Conservation (phyloP, 345 rosid species). For the Hypericum androsaemum region DNA sequence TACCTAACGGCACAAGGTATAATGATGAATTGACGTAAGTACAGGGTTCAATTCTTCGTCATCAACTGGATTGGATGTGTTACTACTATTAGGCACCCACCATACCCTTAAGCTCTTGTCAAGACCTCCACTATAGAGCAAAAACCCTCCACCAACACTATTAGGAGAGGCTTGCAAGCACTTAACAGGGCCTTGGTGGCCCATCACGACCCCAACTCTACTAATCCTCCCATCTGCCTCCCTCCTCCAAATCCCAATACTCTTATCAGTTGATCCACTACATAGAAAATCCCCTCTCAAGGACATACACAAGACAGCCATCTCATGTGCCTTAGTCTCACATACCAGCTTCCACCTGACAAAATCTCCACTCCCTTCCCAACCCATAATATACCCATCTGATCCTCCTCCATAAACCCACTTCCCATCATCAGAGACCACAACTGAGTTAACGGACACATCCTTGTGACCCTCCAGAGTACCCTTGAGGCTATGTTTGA, state of each 20-base stretch:
- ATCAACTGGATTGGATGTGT: neutral
- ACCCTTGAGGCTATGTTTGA: slow-evolving; percentile 31
- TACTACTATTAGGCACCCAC: slow-evolving; percentile 35
- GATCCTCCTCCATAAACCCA: slow-evolving; percentile 30
- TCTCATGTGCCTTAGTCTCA: slow-evolving; percentile 35
- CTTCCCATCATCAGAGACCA: slow-evolving; percentile 23
- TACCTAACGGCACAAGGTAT: too few relatives aligned
- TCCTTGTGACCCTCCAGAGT: slow-evolving; percentile 46
- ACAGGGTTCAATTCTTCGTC: too few relatives aligned
- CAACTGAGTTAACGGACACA: slow-evolving; percentile 20
- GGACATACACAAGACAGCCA: slow-evolving; percentile 24
- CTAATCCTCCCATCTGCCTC: slow-evolving; percentile 17
- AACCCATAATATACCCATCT: slow-evolving; percentile 26
- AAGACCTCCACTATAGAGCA: slow-evolving; percentile 26
- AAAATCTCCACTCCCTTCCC: slow-evolving; percentile 16
- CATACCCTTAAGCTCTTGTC: slow-evolving; percentile 24
- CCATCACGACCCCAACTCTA: slow-evolving; percentile 10
- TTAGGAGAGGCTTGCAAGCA: slow-evolving; percentile 21
- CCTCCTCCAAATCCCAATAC: slow-evolving; percentile 22
- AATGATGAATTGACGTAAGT: too few relatives aligned
- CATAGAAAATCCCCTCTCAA: slow-evolving; percentile 14
- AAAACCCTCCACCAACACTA: slow-evolving; percentile 19
- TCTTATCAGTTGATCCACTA: slow-evolving; percentile 29
- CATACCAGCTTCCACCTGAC: slow-evolving; percentile 23
- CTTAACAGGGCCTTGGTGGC: slow-evolving; percentile 28